Conservation (phyloP, 2,329 filamentous ascomycete genomes). For the Grosmannia clavigera region DNA sequence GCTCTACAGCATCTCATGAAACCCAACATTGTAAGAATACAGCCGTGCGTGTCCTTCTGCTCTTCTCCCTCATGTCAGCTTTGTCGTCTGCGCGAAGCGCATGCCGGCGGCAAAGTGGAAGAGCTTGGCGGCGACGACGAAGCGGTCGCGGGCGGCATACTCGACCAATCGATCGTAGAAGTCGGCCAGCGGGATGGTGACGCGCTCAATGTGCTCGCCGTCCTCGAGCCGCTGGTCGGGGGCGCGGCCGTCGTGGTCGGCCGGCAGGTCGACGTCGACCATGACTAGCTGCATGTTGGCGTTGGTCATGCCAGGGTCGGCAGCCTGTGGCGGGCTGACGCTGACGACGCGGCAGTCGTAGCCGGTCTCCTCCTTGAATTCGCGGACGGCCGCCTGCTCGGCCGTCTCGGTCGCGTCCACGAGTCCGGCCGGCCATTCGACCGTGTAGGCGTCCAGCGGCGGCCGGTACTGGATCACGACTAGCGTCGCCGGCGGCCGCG, state of each 20-base stretch:
- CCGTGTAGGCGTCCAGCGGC: conserved; percentile 34
- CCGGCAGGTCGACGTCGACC: conserved; percentile 41
- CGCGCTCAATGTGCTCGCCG: conserved; percentile 48
- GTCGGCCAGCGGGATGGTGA: conserved; percentile 42
- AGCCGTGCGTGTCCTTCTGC: too few species aligned
- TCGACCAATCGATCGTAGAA: conserved; percentile 41
- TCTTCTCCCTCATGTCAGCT: conserved; percentile 14
- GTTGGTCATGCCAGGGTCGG: conserved; percentile 46
- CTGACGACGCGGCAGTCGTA: conserved; percentile 36
- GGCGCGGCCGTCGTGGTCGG: conserved; percentile 31
- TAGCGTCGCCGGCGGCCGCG: conserved; percentile 27
- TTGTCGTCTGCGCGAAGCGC: conserved; percentile 29
- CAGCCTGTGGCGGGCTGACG: conserved; percentile 40
- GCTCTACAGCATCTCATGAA: too few species aligned
- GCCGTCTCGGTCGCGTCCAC: conserved; percentile 39
- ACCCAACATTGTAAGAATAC: too few species aligned
- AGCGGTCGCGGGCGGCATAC: conserved; percentile 33
- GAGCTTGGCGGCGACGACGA: conserved; percentile 43
- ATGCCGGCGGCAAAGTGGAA: conserved; percentile 49
- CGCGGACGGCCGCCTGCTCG: conserved; percentile 38
- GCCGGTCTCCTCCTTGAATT: conserved; percentile 43
- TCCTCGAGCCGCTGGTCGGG: conserved; percentile 48
- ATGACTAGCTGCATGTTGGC: conserved; percentile 50
- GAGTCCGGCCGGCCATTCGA: conserved; percentile 42
- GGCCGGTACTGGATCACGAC: conserved; percentile 15